Conservation (phyloP, 2,329 filamentous ascomycete genomes). For the Epichloe sibirici region DNA sequence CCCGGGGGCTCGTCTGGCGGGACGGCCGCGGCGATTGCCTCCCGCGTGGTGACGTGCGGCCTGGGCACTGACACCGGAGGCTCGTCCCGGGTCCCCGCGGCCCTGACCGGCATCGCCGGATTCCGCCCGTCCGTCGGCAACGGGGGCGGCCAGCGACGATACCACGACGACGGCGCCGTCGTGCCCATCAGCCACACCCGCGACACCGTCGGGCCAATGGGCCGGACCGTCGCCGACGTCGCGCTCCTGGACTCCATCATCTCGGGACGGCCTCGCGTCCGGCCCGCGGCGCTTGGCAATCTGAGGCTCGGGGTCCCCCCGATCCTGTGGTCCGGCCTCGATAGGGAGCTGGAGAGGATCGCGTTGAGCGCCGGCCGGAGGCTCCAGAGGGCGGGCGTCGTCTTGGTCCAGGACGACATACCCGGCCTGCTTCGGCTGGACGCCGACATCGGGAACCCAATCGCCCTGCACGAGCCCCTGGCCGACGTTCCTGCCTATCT, state of each 20-base stretch:
- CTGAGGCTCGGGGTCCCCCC: constrained; percentile 9
- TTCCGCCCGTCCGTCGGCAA: constrained; percentile 10
- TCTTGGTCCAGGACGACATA: constrained; percentile 8
- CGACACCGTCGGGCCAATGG: constrained; percentile 55
- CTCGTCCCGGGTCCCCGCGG: constrained; percentile 10
- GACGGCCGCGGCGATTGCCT: constrained; percentile 10
- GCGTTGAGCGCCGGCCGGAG: neutral
- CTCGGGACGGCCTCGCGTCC: constrained; percentile 30
- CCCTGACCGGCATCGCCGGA: constrained; percentile 11
- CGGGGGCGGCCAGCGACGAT: constrained; percentile 8
- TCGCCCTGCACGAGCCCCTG: constrained; percentile 7
- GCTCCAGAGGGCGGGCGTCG: constrained; percentile 6
- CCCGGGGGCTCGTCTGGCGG: constrained; percentile 13
- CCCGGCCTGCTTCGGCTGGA: constrained; percentile 7
- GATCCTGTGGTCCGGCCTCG: constrained; percentile 8
- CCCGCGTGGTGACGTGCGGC: constrained; percentile 10
- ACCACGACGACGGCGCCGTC: constrained; percentile 23
- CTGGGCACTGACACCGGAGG: constrained; percentile 13
- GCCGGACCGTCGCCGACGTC: constrained; percentile 52
- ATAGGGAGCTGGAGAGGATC: constrained; percentile 5
- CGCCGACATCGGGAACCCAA: constrained; percentile 1
- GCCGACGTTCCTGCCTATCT: constrained; percentile 8
- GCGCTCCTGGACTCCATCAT: constrained; percentile 51
- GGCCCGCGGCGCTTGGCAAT: constrained; percentile 1
- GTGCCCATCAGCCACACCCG: constrained; percentile 53